phyloP scores from a whole-genome alignment of 2,329 filamentous ascomycete genomes.

The Phialophora verrucosa region DNA sequence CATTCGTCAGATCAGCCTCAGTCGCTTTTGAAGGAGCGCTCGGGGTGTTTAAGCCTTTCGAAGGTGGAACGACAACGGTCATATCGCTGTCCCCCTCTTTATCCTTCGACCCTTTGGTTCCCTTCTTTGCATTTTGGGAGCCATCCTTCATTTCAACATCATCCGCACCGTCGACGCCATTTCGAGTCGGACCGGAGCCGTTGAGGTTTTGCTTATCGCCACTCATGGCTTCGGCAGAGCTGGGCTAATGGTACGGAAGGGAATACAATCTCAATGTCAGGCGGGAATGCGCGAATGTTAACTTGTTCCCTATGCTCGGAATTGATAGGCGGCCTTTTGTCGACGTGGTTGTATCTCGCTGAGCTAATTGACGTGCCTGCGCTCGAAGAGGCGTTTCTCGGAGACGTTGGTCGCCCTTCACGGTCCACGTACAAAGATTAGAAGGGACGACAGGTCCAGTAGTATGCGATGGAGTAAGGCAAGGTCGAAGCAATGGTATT shows the following conservation, averaged over 20 bases:
- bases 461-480: slow-evolving; percentile 29
- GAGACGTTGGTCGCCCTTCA: neutral
- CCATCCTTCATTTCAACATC: slow-evolving; percentile 75
- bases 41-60: slow-evolving; percentile 67
- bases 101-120: slow-evolving; percentile 65
- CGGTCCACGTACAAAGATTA: neutral
- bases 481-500: slow-evolving; percentile 11
- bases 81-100: slow-evolving; percentile 78
- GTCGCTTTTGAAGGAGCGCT: slow-evolving; percentile 63
- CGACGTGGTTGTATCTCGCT: neutral
- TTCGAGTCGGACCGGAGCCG: slow-evolving; percentile 72
- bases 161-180: slow-evolving; percentile 68
- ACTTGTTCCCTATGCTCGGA: neutral
- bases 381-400: neutral
- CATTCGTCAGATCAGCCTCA: slow-evolving; percentile 77
- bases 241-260: neutral
- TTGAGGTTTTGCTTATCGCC: slow-evolving; percentile 71
- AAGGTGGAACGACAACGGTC: slow-evolving; percentile 78
- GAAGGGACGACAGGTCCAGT: slow-evolving; percentile 6
- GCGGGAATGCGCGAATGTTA: neutral
- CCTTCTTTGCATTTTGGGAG: slow-evolving; percentile 57
- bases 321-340: neutral
- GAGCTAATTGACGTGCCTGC: neutral
- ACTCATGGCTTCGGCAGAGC: slow-evolving; percentile 59
- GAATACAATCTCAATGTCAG: neutral